Percentiles rank a stretch among this genome's conserved stretches.
Conservation (phyloP, 1,139 yeast species). For the Nadsonia commutata region DNA sequence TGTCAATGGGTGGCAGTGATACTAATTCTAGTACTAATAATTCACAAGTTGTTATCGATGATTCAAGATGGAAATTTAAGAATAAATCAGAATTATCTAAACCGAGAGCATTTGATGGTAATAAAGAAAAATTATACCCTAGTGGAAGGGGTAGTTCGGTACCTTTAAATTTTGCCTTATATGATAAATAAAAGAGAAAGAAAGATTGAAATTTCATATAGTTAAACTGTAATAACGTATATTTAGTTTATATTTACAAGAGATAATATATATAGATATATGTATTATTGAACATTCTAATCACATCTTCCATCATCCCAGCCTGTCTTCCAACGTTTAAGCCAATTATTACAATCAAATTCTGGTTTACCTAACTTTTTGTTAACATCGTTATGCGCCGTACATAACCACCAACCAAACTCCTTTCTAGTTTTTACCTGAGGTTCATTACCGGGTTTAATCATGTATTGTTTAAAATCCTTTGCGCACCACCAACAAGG, state of each 20-base stretch:
- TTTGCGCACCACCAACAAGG: slow-evolving; percentile 94
- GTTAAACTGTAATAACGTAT: background rate
- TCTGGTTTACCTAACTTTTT: slow-evolving; percentile 66
- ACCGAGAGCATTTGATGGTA: slow-evolving; percentile 61
- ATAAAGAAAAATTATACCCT: slow-evolving; percentile 62
- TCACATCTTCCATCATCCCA: slow-evolving; percentile 16
- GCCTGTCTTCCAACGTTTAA: slow-evolving; percentile 65
- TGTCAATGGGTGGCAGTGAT: slow-evolving; percentile 8
- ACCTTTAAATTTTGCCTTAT: slow-evolving; percentile 53
- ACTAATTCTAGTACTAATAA: slow-evolving; percentile 9
- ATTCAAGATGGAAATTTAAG: slow-evolving; percentile 55
- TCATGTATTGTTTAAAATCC: slow-evolving; percentile 58
- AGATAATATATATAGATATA: background rate
- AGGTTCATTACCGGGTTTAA: slow-evolving; percentile 38
- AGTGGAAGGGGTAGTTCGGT: slow-evolving; percentile 94
- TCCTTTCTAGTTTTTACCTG: slow-evolving; percentile 57
- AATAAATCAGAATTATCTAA: slow-evolving; percentile 62
- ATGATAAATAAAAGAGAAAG: slow-evolving; percentile 10
- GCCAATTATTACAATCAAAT: slow-evolving; percentile 85
- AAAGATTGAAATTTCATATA: background rate
- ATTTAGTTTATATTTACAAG: no score
- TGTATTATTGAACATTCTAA: background rate
- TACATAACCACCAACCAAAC: slow-evolving; percentile 84
- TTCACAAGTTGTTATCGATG: slow-evolving; percentile 37
- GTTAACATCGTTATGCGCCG: slow-evolving; percentile 88